phyloP scores from a whole-genome alignment of 2,329 filamentous ascomycete species.

The Dryadomyces quercivorus region DNA sequence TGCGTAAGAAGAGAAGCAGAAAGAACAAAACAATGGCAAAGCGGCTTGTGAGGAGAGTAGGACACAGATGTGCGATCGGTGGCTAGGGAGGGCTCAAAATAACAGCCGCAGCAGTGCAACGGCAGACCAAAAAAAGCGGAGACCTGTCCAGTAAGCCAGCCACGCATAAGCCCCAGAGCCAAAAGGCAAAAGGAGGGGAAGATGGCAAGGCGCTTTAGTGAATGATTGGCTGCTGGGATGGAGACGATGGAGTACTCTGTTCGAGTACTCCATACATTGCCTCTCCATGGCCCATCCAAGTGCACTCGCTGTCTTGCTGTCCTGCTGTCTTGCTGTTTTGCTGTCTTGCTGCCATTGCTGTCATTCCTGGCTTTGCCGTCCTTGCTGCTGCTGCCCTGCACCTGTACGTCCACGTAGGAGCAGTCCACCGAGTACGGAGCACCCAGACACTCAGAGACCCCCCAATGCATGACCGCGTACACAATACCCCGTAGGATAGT shows the following conservation, averaged over 20 bases:
- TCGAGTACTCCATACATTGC: no score
- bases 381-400: slow-evolving; percentile 5
- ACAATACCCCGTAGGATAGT: no score
- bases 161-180: not conserved
- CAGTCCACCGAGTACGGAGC: no score
- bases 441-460: no score
- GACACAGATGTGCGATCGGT: not conserved
- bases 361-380: not conserved
- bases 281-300: no score
- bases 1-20: not conserved
- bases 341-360: slow-evolving; percentile 1
- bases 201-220: not conserved
- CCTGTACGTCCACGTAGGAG: no score
- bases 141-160: not conserved
- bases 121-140: not conserved
- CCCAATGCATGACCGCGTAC: no score
- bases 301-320: not conserved
- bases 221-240: no score
- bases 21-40: not conserved
- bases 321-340: not conserved
- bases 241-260: no score
- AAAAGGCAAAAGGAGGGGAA: not conserved
- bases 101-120: not conserved
- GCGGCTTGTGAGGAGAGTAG: not conserved
- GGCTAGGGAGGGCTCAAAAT: not conserved